Evolutionary conservation across 805 yeast genomes (phyloP).

Genomic region (Monosporozyma servazzii): DNA sequence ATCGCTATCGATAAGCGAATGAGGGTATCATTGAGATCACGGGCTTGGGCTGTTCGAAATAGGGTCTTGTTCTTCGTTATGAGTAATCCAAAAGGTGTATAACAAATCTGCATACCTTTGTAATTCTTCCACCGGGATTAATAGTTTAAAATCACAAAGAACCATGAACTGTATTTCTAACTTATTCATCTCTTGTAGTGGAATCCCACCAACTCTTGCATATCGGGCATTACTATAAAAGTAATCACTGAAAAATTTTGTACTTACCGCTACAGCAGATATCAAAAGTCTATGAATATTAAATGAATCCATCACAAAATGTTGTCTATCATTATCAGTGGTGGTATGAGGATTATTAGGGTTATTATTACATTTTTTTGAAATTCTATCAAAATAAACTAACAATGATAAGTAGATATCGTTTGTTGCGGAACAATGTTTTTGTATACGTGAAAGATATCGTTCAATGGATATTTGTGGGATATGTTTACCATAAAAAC

Average conservation of each 20-base stretch:
- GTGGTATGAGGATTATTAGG: background rate
- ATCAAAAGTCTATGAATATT: slow-evolving; percentile 89
- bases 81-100: slow-evolving; percentile 52
- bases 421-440: slow-evolving; percentile 94
- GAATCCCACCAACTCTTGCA: slow-evolving; percentile 92
- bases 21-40: background rate
- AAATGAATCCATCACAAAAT: slow-evolving; percentile 91
- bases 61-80: background rate
- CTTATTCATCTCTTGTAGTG: slow-evolving; percentile 84
- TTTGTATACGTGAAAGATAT: slow-evolving; percentile 76
- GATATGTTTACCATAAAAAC: slow-evolving; percentile 84
- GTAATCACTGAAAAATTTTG: slow-evolving; percentile 87
- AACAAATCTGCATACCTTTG: slow-evolving; percentile 83
- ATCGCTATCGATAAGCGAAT: background rate
- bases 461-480: slow-evolving; percentile 90
- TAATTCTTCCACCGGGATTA: slow-evolving; percentile 85
- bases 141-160: slow-evolving; percentile 72
- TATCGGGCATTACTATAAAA: slow-evolving; percentile 89
- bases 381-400: slow-evolving; percentile 89
- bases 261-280: slow-evolving; percentile 89
- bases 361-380: slow-evolving; percentile 42
- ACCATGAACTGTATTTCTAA: slow-evolving; percentile 81
- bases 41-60: too few relatives aligned
- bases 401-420: slow-evolving; percentile 84
- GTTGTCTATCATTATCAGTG: slow-evolving; percentile 30